A percentile compares a stretch with the other conserved stretches of the same genome.
These are phyloP conservation scores for Hymenoscyphus salicellus DNA, from an alignment of 2,329 filamentous ascomycete genomes.

Conservation along the genomic window DNA sequence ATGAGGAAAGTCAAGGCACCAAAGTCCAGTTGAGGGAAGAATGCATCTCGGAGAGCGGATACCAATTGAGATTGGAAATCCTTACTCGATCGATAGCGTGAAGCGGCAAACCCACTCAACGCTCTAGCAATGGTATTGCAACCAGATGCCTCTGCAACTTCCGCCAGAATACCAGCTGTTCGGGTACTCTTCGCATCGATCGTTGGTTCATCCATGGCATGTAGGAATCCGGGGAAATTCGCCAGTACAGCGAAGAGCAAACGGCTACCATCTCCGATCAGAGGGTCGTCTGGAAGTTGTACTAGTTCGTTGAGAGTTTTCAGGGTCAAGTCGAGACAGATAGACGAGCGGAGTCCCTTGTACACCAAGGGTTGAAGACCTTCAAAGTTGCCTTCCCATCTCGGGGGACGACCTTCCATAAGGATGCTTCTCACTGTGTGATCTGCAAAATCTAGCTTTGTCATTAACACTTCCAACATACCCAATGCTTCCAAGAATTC, in stretches of 20 bases:
- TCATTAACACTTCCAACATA: constrained; percentile 84
- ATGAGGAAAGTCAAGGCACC: constrained; percentile 85
- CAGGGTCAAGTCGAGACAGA: constrained; percentile 75
- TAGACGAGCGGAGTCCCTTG: constrained; percentile 85
- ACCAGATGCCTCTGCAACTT: constrained; percentile 70
- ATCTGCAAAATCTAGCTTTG: constrained; percentile 77
- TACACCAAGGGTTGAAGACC: constrained; percentile 83
- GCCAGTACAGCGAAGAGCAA: constrained; percentile 84
- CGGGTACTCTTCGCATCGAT: constrained; percentile 55
- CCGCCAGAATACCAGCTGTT: constrained; percentile 67
- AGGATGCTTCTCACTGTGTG: constrained; percentile 67
- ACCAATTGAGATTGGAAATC: constrained; percentile 77
- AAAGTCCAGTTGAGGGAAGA: constrained; percentile 80
- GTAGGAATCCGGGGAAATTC: constrained; percentile 84
- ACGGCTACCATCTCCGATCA: constrained; percentile 79
- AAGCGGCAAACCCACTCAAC: constrained; percentile 66
- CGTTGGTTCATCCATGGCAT: constrained; percentile 66
- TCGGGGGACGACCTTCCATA: constrained; percentile 72
- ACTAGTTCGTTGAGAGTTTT: constrained; percentile 75
- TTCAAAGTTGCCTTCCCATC: constrained; percentile 87
- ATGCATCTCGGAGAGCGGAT: constrained; percentile 70
- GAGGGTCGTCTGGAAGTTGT: constrained; percentile 70
- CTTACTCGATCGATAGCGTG: constrained; percentile 62
- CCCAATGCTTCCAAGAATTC: constrained; percentile 89
- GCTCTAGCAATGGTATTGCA: constrained; percentile 65